Evolutionary conservation across 768 basidiomycete genomes (phyloP), one percentile per base, ranked within the genome.

Genomic region (Thelephora ganbajun): DNA sequence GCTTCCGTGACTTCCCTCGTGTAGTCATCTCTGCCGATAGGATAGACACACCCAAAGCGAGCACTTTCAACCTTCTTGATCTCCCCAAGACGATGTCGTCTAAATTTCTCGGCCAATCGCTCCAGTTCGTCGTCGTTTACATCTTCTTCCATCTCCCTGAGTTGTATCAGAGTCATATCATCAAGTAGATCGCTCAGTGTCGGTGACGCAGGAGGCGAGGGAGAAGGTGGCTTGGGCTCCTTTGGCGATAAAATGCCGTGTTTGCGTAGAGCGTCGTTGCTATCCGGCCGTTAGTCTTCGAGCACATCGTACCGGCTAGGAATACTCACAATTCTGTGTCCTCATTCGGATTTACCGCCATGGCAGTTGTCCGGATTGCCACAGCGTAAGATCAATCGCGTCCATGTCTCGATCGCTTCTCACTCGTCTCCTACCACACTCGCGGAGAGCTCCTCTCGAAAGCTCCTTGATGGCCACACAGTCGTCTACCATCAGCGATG

Each of bases 1-100:
- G 89, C 88, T 51, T 98, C 93, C 0, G 92, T 98, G 11, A 99
- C 87, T 59, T 98, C 92, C 42, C 83, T 72, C 35, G 86, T 94
- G 63, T 97, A 99, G 60, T 96, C 93, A 13, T 91, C 91, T 53
- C 94, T 70, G 20, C 83, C 78, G 50, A 99, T 93, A 0, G 91
- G 90, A 59, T 86, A 82, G 43, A 96, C 74, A 20, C 77, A 68
- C 16, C 93, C 96, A 58, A 90, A 97, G 51, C 79, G 73, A 18
- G 79, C 79, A 48, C 69, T 73, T 49, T 76, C 69, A 43, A 73
- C 70, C 47, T 65, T 67, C 48, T 67, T 69, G 56, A 87, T 72
- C 53, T 90, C 78, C 11, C 68, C 72, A 12, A 90, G 54, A 33
- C 82, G 72, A 59, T 80, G 77, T 51, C 72, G 67, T 18, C 80